Evolutionary conservation across 169 alveolate species (phyloP).

Genomic region (Cryptosporidium sp.): DNA sequence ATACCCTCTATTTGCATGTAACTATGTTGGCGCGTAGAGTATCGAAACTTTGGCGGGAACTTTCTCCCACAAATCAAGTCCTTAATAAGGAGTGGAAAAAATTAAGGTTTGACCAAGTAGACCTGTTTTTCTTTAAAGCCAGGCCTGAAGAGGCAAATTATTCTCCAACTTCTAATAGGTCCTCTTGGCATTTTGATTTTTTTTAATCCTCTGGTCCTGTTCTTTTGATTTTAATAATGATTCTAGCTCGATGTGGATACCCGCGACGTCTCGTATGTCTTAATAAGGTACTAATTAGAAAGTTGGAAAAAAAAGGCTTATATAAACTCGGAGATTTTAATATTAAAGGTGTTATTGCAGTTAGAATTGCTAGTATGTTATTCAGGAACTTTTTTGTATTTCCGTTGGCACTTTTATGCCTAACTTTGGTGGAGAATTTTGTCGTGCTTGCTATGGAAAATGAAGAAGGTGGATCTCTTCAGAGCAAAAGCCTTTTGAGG

Average conservation of each 20-base stretch:
- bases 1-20: neutral
- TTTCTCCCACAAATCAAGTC: neutral
- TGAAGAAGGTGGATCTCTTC: neutral
- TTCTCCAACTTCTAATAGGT: neutral
- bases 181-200: neutral
- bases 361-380: conserved; percentile 13
- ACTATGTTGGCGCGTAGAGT: neutral
- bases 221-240: neutral
- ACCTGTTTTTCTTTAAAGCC: too few relatives aligned
- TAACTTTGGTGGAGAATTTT: neutral
- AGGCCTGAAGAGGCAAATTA: too few relatives aligned
- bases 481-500: neutral
- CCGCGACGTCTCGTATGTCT: conserved; percentile 50
- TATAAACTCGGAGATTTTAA: neutral
- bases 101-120: too few relatives aligned
- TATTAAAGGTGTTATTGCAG: neutral
- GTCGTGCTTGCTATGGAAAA: conserved; percentile 1
- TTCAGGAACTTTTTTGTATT: neutral
- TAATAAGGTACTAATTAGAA: neutral
- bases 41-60: neutral
- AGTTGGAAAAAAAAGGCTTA: neutral
- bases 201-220: neutral
- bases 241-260: conserved; percentile 14
- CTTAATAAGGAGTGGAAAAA: too few relatives aligned
- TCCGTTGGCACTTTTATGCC: conserved; percentile 4